These are phyloP conservation scores for Trichoderma gamsii DNA, from an alignment of 495 filamentous ascomycete species.

Conservation along the genomic window DNA sequence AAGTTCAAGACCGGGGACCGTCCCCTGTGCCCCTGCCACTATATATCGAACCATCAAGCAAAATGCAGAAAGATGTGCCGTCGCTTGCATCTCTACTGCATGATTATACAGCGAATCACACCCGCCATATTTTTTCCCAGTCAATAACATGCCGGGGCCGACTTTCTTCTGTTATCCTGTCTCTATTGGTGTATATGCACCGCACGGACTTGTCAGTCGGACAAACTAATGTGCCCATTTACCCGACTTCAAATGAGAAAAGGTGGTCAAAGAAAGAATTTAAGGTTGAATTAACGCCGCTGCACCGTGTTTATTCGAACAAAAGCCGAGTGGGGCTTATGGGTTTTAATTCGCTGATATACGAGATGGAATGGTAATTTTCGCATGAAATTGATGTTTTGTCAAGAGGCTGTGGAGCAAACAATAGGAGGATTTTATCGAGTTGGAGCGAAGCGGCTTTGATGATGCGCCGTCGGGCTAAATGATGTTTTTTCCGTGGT, in stretches of 20 bases:
- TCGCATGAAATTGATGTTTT: too few relatives aligned
- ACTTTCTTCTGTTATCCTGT: background rate
- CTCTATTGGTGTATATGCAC: background rate
- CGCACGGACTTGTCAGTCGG: background rate
- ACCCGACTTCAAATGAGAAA: background rate
- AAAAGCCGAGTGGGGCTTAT: too few relatives aligned
- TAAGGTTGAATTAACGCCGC: too few relatives aligned
- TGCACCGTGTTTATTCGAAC: too few relatives aligned
- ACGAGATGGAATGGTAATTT: too few relatives aligned
- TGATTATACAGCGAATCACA: background rate
- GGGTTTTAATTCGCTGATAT: too few relatives aligned
- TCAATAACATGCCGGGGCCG: background rate
- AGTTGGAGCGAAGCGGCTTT: background rate
- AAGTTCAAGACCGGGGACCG: background rate
- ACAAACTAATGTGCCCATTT: background rate
- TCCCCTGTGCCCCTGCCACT: background rate
- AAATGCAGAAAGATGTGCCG: background rate
- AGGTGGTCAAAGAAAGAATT: too few relatives aligned
- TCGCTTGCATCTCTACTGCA: too few relatives aligned
- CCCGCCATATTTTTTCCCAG: background rate
- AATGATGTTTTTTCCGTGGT: background rate
- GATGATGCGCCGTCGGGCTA: conserved; percentile 11
- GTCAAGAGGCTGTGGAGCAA: background rate
- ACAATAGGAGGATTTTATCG: background rate
- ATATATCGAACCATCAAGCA: background rate